Evolutionary conservation across 352 stramenopile species (phyloP).

Genomic region (Phytopythium litorale): DNA sequence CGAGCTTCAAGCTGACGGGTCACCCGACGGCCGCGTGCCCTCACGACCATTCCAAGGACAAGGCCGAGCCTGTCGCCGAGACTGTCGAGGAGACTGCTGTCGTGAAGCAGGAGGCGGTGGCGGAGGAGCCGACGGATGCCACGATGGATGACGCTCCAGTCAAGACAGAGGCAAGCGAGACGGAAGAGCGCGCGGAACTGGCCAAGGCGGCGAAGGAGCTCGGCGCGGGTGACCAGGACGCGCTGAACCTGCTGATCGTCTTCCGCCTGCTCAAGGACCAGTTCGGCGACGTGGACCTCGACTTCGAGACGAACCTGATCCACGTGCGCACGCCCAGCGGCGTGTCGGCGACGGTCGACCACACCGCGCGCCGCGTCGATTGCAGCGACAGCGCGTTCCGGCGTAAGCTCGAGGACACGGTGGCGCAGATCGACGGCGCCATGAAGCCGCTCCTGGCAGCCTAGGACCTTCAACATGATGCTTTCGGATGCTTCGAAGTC

Average conservation of each 20-base stretch:
- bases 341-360: slow-evolving; percentile 57
- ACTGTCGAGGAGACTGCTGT: background rate
- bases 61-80: background rate
- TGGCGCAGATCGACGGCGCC: slow-evolving; percentile 61
- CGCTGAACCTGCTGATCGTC: slow-evolving; percentile 79
- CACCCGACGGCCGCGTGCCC: slow-evolving; percentile 72
- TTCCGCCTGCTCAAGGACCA: slow-evolving; percentile 85
- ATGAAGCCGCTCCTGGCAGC: slow-evolving; percentile 60
- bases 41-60: slow-evolving; percentile 74
- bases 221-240: slow-evolving; percentile 70
- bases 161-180: slow-evolving; percentile 14
- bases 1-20: slow-evolving; percentile 76
- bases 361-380: slow-evolving; percentile 57
- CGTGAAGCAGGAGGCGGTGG: background rate
- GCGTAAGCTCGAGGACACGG: slow-evolving; percentile 61
- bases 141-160: slow-evolving; percentile 5
- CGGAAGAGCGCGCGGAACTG: slow-evolving; percentile 16
- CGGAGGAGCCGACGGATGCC: slow-evolving; percentile 7
- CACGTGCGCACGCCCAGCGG: slow-evolving; percentile 79
- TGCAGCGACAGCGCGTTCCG: slow-evolving; percentile 67
- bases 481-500: background rate
- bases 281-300: slow-evolving; percentile 79
- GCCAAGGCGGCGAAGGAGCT: slow-evolving; percentile 64
- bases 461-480: slow-evolving; percentile 10
- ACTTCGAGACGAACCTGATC: slow-evolving; percentile 89